Evolutionary conservation across 2,329 filamentous ascomycete species (phyloP), one percentile per base, ranked within the genome.

Genomic region (Diaporthe destruens): DNA sequence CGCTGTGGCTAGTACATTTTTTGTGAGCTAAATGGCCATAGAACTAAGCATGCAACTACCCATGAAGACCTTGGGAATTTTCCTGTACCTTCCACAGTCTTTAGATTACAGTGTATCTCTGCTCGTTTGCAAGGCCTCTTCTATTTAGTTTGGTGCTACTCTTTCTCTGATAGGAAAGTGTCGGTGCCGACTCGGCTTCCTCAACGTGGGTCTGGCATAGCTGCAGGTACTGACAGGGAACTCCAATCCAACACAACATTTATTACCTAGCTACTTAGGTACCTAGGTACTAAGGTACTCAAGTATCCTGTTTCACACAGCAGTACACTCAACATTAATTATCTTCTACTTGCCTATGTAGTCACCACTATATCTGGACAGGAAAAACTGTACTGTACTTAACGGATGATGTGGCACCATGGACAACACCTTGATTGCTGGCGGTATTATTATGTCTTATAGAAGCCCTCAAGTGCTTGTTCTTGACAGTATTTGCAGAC

Each of bases 171-270:
- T 20, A 23, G 7, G 49, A 57, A 59, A 51, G 23, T 34, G 39
- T 39, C 55, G 71, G 55, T 65, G 39, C 71, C 55, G 56, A 29
- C 18, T 72, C 56, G 65, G 56, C 66, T 20, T 42, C 1, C 6
- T n/a, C 32, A 9, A 9, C 3, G 51, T 53, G 53, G 53, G 12
- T 67, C 39, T 34, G 55, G 61, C 42, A 34, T 54, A 68, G 54
- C 54, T 72, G 61, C 70, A 69, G 63, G 57, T 47, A 34, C 20
- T 7, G 20, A 71, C 59, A 71, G 49, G 66, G 66, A 51, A 23
- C 25, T 39, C 34, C 9, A 3, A 11, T 11, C 23, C 36, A 49
- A 12, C 16, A 51, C 12, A 3, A 36, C 18, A 23, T 65, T 29
- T 23, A 51, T 29, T n/a, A n/a, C n/a, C n/a, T n/a, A n/a, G n/a